Conservation (phyloP, 345 rosid species). For the Orychophragmus violaceus region DNA sequence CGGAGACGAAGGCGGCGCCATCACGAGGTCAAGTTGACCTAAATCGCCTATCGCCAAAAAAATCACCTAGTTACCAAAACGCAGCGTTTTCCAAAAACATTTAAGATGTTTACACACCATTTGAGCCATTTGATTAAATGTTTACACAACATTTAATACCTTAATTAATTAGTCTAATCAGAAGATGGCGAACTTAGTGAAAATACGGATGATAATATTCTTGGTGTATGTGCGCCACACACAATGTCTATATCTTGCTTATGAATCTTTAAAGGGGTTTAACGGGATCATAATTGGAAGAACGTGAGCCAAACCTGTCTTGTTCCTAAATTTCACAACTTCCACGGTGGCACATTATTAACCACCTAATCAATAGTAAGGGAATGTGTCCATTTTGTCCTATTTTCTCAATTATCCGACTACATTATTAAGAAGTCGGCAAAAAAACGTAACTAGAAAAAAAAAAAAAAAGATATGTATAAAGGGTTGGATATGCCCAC, state of each 20-base stretch:
- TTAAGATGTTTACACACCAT: too few relatives aligned
- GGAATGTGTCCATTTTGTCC: neutral
- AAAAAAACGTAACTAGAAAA: too few relatives aligned
- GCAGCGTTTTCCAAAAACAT: too few relatives aligned
- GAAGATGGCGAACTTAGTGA: neutral
- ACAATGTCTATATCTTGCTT: slow-evolving; percentile 7
- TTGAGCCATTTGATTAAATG: too few relatives aligned
- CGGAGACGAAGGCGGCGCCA: too few relatives aligned
- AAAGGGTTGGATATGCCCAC: too few relatives aligned
- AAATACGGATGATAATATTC: neutral
- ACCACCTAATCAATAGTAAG: neutral
- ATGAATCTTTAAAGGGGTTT: neutral
- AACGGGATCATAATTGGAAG: slow-evolving; percentile 25
- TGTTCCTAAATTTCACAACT: slow-evolving; percentile 17
- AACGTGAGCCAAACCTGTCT: slow-evolving; percentile 32
- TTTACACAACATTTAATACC: too few relatives aligned
- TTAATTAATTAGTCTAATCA: slow-evolving; percentile 2
- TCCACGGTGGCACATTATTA: slow-evolving; percentile 20
- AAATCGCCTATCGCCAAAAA: too few relatives aligned
- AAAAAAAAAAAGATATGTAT: too few relatives aligned
- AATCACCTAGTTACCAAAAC: too few relatives aligned
- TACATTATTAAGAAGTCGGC: neutral
- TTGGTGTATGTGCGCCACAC: slow-evolving; percentile 13
- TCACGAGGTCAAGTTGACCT: too few relatives aligned
- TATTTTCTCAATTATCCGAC: neutral